These are phyloP conservation scores for Aspergillus sp. DNA, from an alignment of 2,329 filamentous ascomycete species.

Conservation along the genomic window DNA sequence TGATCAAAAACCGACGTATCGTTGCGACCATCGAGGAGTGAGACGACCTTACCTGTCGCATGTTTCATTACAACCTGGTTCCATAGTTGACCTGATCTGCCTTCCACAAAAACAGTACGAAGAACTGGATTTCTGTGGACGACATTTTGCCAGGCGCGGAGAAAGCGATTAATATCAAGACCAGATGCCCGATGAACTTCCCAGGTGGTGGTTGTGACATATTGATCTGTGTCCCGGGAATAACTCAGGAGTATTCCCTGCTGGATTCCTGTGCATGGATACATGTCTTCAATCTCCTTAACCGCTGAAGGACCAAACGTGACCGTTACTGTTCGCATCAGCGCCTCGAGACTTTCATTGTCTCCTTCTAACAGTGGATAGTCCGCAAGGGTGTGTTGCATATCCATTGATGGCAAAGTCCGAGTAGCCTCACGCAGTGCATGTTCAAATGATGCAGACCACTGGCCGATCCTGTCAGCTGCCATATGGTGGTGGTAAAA, in stretches of 20 bases:
- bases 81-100: neutral
- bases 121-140: conserved; percentile 1
- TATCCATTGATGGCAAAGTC: neutral
- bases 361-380: neutral
- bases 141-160: neutral
- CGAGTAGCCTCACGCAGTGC: neutral
- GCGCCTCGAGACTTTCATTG: neutral
- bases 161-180: neutral
- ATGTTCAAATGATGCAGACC: neutral
- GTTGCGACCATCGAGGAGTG: too few species aligned
- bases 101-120: neutral
- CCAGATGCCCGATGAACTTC: neutral
- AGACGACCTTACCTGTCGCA: neutral
- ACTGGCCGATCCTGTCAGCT: neutral
- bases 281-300: conserved; percentile 27
- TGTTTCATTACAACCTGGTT: neutral
- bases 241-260: conserved; percentile 20
- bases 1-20: too few species aligned
- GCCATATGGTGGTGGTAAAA: neutral
- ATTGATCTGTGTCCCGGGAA: neutral
- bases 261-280: conserved; percentile 34
- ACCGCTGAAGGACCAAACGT: neutral
- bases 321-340: neutral
- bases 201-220: neutral
- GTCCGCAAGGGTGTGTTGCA: neutral